These are phyloP conservation scores for Aphanomyces stellatus DNA, from an alignment of 352 stramenopile species.

Conservation along the genomic window DNA sequence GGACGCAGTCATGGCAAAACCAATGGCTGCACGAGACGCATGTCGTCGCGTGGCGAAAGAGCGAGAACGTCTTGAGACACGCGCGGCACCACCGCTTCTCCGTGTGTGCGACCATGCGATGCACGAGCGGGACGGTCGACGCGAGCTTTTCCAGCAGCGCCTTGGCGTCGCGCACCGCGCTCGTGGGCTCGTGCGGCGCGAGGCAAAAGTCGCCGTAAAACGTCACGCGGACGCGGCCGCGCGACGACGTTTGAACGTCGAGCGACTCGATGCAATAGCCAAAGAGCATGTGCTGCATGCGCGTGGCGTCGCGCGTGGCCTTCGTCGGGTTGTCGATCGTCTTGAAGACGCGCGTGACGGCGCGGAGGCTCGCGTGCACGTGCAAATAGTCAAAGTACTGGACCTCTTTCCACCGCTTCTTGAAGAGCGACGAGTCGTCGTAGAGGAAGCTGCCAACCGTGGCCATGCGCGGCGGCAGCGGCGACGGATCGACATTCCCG, in stretches of 20 bases:
- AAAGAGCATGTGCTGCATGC: conserved; percentile 18
- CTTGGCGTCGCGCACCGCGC: not conserved
- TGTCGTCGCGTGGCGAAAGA: conserved; percentile 1
- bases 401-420: conserved; percentile 12
- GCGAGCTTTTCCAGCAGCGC: conserved; percentile 13
- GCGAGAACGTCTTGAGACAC: conserved; percentile 15
- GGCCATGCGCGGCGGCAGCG: not conserved
- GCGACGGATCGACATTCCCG: not conserved
- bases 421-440: conserved; percentile 12
- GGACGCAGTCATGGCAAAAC: conserved; percentile 12
- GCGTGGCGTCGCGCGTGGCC: not conserved
- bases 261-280: conserved; percentile 10
- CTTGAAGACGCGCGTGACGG: conserved; percentile 18
- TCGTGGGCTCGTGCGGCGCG: not conserved
- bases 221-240: not conserved
- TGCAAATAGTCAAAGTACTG: conserved; percentile 18
- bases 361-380: conserved; percentile 2
- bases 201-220: conserved; percentile 19
- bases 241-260: not conserved
- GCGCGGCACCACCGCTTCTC: conserved; percentile 5
- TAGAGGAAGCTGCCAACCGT: not conserved
- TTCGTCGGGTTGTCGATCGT: not conserved
- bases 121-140: not conserved
- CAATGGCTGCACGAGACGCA: not conserved
- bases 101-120: not conserved